Percentiles rank a stretch among this genome's conserved stretches.
Conservation (phyloP, 306 rosid genomes). For the Hippophae tibetana region DNA sequence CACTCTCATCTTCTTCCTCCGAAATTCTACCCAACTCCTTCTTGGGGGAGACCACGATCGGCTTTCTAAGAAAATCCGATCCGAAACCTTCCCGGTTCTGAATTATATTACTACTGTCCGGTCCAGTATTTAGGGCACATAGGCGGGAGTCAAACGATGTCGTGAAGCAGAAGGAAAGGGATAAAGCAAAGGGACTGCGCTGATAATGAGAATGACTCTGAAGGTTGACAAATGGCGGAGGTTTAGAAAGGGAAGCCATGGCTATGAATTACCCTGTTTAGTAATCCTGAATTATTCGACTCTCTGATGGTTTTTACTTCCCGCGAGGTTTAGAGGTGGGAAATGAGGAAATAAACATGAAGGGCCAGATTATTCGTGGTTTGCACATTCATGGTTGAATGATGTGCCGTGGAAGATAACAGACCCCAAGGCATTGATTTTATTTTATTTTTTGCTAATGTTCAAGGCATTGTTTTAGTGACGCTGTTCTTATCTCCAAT, state of each 20-base stretch:
- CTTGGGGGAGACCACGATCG: conserved; percentile 27
- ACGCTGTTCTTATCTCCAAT: too few relatives aligned
- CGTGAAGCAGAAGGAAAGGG: conserved; percentile 27
- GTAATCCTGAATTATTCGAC: too few relatives aligned
- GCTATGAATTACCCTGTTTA: not conserved
- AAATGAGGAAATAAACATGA: too few relatives aligned
- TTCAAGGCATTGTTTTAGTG: too few relatives aligned
- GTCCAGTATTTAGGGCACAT: conserved; percentile 41
- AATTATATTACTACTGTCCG: conserved; percentile 30
- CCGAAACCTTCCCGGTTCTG: conserved; percentile 27
- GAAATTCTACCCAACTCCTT: conserved; percentile 30
- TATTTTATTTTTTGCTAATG: too few relatives aligned
- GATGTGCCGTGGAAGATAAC: too few relatives aligned
- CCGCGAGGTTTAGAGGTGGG: too few relatives aligned
- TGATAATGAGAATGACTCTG: conserved; percentile 21
- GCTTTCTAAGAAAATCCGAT: conserved; percentile 42
- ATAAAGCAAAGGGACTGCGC: conserved; percentile 24
- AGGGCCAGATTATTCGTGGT: not conserved
- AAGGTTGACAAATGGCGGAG: conserved; percentile 26
- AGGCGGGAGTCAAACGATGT: conserved; percentile 20
- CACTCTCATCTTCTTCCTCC: conserved; percentile 19
- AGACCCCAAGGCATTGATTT: too few relatives aligned
- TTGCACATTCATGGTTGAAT: too few relatives aligned
- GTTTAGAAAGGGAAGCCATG: conserved; percentile 50
- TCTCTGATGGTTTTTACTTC: too few relatives aligned